Percentiles rank a stretch among this genome's conserved stretches.
Conservation (phyloP, 768 basidiomycete genomes). For the Tulasnella sp. region DNA sequence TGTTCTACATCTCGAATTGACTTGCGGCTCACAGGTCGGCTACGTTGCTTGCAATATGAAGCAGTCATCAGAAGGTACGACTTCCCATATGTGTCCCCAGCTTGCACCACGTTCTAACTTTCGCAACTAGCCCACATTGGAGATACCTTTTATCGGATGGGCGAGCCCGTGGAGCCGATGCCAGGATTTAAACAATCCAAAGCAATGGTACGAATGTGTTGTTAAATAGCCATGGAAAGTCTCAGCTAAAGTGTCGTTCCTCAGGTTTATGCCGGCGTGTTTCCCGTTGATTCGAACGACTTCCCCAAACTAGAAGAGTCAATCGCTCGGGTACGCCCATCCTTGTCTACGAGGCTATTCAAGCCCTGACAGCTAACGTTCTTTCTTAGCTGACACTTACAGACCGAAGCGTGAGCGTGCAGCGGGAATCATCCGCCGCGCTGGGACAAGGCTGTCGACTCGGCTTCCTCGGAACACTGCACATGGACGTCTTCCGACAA, state of each 20-base stretch:
- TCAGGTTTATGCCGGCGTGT: slow-evolving; percentile 90
- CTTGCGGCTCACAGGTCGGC: not conserved
- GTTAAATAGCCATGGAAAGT: not conserved
- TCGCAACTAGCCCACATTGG: slow-evolving; percentile 72
- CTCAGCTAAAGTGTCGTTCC: not conserved
- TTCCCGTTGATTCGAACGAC: slow-evolving; percentile 82
- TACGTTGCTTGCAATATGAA: slow-evolving; percentile 88
- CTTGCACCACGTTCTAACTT: not conserved
- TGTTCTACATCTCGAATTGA: not conserved
- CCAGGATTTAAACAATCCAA: slow-evolving; percentile 86
- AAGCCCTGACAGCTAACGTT: slow-evolving; percentile 6
- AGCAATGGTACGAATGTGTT: slow-evolving; percentile 59
- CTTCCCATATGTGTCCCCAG: not conserved
- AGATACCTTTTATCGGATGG: slow-evolving; percentile 76
- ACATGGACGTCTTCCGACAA: slow-evolving; percentile 95
- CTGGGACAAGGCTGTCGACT: slow-evolving; percentile 91
- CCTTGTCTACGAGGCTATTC: slow-evolving; percentile 8
- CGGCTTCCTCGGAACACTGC: slow-evolving; percentile 89
- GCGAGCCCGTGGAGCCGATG: slow-evolving; percentile 66
- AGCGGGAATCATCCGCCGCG: slow-evolving; percentile 86
- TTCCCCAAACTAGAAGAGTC: slow-evolving; percentile 95
- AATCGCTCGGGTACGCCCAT: slow-evolving; percentile 61
- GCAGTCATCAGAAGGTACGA: slow-evolving; percentile 77
- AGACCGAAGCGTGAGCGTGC: slow-evolving; percentile 80
- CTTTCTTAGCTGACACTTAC: slow-evolving; percentile 58